Evolutionary conservation across 1,284 basidiomycete species (phyloP).

Genomic region (Leccinum pallidistipes): DNA sequence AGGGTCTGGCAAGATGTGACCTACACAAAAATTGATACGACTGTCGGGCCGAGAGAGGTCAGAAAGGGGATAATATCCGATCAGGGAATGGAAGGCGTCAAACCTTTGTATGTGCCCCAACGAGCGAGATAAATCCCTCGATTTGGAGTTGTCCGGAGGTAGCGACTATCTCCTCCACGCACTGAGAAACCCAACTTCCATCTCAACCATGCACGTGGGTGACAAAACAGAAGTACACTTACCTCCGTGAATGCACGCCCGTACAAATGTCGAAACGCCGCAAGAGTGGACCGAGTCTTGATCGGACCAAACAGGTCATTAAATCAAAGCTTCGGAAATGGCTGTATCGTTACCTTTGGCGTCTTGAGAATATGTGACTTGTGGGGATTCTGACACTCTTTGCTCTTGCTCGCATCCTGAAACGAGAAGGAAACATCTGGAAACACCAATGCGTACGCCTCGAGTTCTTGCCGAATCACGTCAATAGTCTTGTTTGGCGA

Average conservation of each 20-base stretch:
- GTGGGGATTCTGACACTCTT: conserved; percentile 32
- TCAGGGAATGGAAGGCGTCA: conserved; percentile 21
- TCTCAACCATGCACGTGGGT: conserved; percentile 37
- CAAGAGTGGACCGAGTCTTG: conserved; percentile 63
- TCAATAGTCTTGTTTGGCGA: conserved; percentile 57
- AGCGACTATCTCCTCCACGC: conserved; percentile 64
- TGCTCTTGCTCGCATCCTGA: conserved; percentile 49
- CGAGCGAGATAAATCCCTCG: conserved; percentile 80
- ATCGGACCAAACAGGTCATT: conserved; percentile 16
- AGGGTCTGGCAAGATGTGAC: conserved; percentile 26
- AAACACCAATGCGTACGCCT: conserved; percentile 70
- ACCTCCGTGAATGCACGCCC: conserved; percentile 70
- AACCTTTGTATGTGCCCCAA: conserved; percentile 74
- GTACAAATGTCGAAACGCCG: conserved; percentile 65
- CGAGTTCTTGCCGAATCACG: conserved; percentile 68
- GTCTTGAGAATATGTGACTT: conserved; percentile 54
- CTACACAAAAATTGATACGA: conserved; percentile 82
- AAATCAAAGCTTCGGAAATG: conserved; percentile 8
- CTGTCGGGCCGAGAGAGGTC: conserved; percentile 40
- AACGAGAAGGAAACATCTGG: conserved; percentile 70
- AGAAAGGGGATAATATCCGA: conserved; percentile 19
- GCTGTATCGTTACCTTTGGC: conserved; percentile 54
- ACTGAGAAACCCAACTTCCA: conserved; percentile 25
- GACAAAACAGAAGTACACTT: conserved; percentile 22
- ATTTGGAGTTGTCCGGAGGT: conserved; percentile 53